These are phyloP conservation scores for Cytauxzoon felis DNA, from an alignment of 169 alveolate genomes.

Conservation along the genomic window DNA sequence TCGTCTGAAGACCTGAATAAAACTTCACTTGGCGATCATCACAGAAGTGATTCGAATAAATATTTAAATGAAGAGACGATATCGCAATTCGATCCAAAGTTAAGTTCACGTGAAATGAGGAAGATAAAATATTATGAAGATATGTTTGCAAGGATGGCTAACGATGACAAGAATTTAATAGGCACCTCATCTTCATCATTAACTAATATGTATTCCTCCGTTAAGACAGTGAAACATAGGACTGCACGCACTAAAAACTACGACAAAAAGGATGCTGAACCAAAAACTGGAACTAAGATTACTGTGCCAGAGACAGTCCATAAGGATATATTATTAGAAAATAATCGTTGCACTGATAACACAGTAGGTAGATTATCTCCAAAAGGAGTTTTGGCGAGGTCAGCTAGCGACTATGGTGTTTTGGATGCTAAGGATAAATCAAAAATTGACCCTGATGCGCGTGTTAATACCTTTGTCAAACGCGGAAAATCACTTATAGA, in stretches of 20 bases:
- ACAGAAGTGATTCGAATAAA: too few species aligned
- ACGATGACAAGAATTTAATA: conserved; percentile 16
- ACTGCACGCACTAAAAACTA: neutral
- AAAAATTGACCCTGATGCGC: neutral
- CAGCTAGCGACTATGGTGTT: neutral
- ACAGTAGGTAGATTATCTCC: neutral
- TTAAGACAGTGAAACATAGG: neutral
- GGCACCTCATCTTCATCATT: neutral
- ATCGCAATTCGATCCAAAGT: conserved; percentile 59
- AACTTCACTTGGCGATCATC: neutral
- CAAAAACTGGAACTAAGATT: neutral
- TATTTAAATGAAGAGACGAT: conserved; percentile 7
- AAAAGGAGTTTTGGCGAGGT: neutral
- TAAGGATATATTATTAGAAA: neutral
- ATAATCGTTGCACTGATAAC: neutral
- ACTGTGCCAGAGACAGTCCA: neutral
- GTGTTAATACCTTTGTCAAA: neutral
- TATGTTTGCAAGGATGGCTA: conserved; percentile 71
- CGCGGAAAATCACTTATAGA: conserved; percentile 9
- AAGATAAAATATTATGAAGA: conserved; percentile 70
- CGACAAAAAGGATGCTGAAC: neutral
- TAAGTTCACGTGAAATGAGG: conserved; percentile 70
- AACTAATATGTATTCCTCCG: neutral
- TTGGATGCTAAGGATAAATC: neutral
- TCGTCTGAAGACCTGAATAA: neutral